Percentiles rank a stretch among this genome's conserved stretches.
Evolutionary conservation across 192 early-diverging fungal genomes (phyloP).

Genomic region (Backusella liffmaniae): DNA sequence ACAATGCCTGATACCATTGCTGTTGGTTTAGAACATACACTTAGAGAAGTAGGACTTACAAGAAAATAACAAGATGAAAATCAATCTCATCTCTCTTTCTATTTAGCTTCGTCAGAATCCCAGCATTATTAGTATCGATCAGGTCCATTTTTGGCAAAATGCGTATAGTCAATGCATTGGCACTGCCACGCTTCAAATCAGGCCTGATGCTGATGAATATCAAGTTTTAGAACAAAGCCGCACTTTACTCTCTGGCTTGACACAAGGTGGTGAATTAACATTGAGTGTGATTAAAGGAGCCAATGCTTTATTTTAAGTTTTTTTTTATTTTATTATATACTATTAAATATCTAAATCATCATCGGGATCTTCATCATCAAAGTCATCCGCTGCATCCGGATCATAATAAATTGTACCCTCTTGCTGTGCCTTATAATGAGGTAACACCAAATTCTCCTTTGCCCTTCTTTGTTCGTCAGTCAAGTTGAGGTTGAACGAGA

Average conservation of each 20-base stretch:
- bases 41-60: slow-evolving; percentile 35
- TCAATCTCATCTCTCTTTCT: not conserved
- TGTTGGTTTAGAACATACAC: slow-evolving; percentile 37
- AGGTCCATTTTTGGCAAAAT: slow-evolving; percentile 58
- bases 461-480: slow-evolving; percentile 82
- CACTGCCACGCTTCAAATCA: slow-evolving; percentile 43
- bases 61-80: not conserved
- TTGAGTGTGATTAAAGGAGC: not conserved
- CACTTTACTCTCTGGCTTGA: not conserved
- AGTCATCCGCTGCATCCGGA: slow-evolving; percentile 84
- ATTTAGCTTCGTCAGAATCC: slow-evolving; percentile 42
- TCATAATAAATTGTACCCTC: slow-evolving; percentile 67
- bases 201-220: slow-evolving; percentile 50
- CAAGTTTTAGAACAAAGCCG: slow-evolving; percentile 25
- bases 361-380: slow-evolving; percentile 90
- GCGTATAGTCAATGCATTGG: slow-evolving; percentile 50
- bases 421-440: slow-evolving; percentile 72
- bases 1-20: slow-evolving; percentile 45
- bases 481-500: slow-evolving; percentile 82
- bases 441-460: slow-evolving; percentile 73
- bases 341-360: slow-evolving; percentile 84
- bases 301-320: not conserved
- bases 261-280: slow-evolving; percentile 5
- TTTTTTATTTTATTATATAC: not conserved
- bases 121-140: slow-evolving; percentile 39